phyloP scores from a whole-genome alignment of 257 asterid genomes.

The Solanum medicagineum region DNA sequence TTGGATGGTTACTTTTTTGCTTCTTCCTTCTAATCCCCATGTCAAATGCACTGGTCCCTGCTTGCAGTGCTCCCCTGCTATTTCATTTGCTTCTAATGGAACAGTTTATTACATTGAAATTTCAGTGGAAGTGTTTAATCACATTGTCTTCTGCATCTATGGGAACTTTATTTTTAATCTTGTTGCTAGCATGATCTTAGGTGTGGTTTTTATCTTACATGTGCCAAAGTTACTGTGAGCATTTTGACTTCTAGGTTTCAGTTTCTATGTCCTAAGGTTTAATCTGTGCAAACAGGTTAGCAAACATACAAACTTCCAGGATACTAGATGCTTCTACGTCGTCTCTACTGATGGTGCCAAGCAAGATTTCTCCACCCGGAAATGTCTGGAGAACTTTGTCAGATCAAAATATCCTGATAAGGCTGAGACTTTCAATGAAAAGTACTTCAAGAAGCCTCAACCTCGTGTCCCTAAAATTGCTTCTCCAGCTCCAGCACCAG shows the following conservation, averaged over 20 bases:
- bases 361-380: conserved; percentile 73
- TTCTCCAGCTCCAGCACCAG: neutral
- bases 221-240: neutral
- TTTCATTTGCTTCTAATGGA: neutral
- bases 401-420: conserved; percentile 53
- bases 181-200: neutral
- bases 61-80: neutral
- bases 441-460: conserved; percentile 57
- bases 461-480: conserved; percentile 9
- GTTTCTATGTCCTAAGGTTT: conserved; percentile 13
- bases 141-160: neutral
- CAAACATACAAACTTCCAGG: conserved; percentile 57
- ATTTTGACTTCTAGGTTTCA: neutral
- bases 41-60: neutral
- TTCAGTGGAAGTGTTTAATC: neutral
- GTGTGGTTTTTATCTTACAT: neutral
- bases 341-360: conserved; percentile 57
- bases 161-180: neutral
- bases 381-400: conserved; percentile 57
- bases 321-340: conserved; percentile 69
- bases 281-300: conserved; percentile 36
- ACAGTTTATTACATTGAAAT: neutral
- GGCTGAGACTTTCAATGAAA: conserved; percentile 50
- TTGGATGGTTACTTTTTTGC: neutral
- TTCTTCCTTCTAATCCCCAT: neutral